Evolutionary conservation across 441 rosid genomes (phyloP), one percentile per base, ranked within the genome.

Genomic region (Brassica hybrid): DNA sequence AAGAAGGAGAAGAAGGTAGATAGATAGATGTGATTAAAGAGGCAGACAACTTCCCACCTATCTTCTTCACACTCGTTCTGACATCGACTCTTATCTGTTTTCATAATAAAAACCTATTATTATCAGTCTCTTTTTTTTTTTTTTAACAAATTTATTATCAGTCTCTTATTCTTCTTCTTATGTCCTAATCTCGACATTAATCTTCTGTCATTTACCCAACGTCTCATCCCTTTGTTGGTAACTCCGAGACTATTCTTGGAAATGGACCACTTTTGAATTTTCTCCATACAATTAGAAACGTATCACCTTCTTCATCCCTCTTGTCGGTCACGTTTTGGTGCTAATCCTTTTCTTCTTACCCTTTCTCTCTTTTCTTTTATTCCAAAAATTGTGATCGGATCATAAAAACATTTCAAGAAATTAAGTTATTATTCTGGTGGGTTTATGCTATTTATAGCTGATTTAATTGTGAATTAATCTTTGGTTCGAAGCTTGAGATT

Each of bases 261-360:
- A 71, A 56, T 43, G 65, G 1, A 52, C 12, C 18, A 5, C 30
- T 13, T 73, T 68, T 68, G 62, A 32, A 16, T 62, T 61, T 34
- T 61, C 66, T 68, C 75, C 36, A 58, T 76, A 68, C 70, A 79
- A 68, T 67, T 77, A 21, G 63, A 19, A n/a, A 43, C 18, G 18
- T 54, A 25, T 71, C 86, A 64, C 69, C 83, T 82, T 75, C 81
- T 67, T 71, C 72, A 72, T 70, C 85, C 84, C 79, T 79, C 86
- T 86, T 45, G 84, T 77, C 73, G 79, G 65, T 63, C 79, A 77
- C 87, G 80, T 16, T n/a, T 77, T 67, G 6, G 23, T 72, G 52
- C 62, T 63, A 19, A 54, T 65, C 13, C 3, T 38, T 38, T 10
- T 38, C 45, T 38, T 38, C 45, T 2, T 38, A 38, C 66, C 67